A percentile compares a stretch with the other conserved stretches of the same genome.
Conservation (phyloP, 2,329 filamentous ascomycete genomes). For the Aspergillus unguis region DNA sequence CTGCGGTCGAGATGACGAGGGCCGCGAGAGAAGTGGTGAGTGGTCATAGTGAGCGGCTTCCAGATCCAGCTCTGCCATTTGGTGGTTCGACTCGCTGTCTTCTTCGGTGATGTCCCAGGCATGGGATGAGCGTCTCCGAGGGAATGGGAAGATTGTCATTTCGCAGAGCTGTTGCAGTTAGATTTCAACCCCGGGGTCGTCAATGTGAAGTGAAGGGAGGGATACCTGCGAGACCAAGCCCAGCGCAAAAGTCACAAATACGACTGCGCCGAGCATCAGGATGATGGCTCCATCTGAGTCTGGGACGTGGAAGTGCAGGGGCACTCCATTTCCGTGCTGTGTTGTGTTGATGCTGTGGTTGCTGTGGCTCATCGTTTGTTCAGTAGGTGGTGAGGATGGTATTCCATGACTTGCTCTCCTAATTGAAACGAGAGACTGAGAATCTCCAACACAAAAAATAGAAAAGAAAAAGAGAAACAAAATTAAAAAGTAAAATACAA, state of each 20-base stretch:
- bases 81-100: background rate
- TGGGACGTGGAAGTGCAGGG: background rate
- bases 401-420: no score
- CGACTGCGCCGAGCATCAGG: background rate
- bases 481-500: no score
- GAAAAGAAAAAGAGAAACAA: no score
- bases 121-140: background rate
- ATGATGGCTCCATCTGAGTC: conserved; percentile 1
- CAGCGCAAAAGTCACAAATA: background rate
- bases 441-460: no score
- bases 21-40: background rate
- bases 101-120: background rate
- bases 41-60: background rate
- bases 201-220: background rate
- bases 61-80: background rate
- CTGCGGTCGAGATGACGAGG: background rate
- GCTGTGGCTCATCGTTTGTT: background rate
- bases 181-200: background rate
- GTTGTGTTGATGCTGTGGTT: background rate
- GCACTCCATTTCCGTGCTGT: background rate
- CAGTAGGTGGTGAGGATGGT: no score
- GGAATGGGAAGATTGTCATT: background rate
- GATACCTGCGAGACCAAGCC: background rate
- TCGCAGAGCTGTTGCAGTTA: background rate
- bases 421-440: no score